These are phyloP conservation scores for Fusarium hostae DNA, from an alignment of 2,329 filamentous ascomycete species.

Conservation along the genomic window DNA sequence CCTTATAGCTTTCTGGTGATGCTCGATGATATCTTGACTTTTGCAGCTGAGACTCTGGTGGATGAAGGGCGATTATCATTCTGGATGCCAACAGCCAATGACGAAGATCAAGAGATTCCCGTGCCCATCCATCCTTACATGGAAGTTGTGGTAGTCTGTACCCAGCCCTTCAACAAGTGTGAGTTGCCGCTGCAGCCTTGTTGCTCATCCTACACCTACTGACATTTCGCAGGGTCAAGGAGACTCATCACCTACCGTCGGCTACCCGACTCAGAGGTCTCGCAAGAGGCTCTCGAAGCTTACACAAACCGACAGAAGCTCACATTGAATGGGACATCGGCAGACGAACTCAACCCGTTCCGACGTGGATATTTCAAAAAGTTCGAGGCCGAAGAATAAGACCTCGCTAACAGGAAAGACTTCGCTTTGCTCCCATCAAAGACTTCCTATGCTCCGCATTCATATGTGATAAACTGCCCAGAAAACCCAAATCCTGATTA, in stretches of 20 bases:
- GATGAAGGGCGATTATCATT: conserved; percentile 84
- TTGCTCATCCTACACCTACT: background rate
- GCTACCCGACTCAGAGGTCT: conserved; percentile 68
- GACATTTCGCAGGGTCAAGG: conserved; percentile 74
- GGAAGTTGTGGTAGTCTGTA: conserved; percentile 78
- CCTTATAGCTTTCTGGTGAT: conserved; percentile 93
- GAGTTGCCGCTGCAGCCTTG: conserved; percentile 41
- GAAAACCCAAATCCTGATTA: conserved; percentile 31
- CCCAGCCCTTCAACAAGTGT: conserved; percentile 93
- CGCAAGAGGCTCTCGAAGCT: conserved; percentile 53
- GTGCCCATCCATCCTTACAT: conserved; percentile 82
- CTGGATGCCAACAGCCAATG: conserved; percentile 95
- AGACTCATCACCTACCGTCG: conserved; percentile 87
- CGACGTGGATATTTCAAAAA: conserved; percentile 68
- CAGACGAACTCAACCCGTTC: conserved; percentile 70
- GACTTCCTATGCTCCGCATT: conserved; percentile 37
- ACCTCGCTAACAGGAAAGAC: conserved; percentile 34
- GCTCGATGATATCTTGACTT: conserved; percentile 88
- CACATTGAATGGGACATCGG: conserved; percentile 58
- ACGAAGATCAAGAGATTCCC: conserved; percentile 79
- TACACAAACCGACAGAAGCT: conserved; percentile 48
- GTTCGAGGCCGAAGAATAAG: conserved; percentile 56
- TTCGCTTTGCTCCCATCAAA: conserved; percentile 39
- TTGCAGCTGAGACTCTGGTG: conserved; percentile 80
- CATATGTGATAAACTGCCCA: conserved; percentile 30